These are phyloP conservation scores for Pythium guiyangense DNA, from an alignment of 352 stramenopile species.

Conservation along the genomic window DNA sequence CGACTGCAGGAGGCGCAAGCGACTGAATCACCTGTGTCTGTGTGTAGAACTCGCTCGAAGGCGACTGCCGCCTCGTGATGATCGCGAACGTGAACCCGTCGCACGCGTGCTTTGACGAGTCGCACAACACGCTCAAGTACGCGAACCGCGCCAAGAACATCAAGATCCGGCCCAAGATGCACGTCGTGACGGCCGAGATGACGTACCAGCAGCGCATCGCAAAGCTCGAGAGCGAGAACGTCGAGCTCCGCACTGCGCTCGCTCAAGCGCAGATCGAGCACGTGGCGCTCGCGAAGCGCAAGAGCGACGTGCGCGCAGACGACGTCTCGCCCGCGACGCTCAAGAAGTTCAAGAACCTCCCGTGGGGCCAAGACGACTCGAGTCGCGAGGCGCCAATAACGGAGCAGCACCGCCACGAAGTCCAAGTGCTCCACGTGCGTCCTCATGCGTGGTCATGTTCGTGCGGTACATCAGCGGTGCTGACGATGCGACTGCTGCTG, in stretches of 20 bases:
- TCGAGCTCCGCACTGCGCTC: conserved; percentile 32
- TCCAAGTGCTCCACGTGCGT: conserved; percentile 10
- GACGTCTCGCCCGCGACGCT: conserved; percentile 30
- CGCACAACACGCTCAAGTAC: conserved; percentile 88
- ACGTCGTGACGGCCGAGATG: conserved; percentile 78
- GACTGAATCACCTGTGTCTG: not conserved
- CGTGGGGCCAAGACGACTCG: conserved; percentile 10
- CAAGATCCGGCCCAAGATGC: conserved; percentile 81
- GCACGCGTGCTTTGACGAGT: conserved; percentile 81
- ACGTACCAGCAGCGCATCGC: conserved; percentile 55
- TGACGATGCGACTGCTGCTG: not conserved
- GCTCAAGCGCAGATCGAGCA: conserved; percentile 24
- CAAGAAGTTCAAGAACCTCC: conserved; percentile 40
- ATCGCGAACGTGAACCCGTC: conserved; percentile 86
- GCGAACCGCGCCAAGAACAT: conserved; percentile 90
- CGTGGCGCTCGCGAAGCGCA: conserved; percentile 22
- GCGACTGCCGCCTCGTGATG: conserved; percentile 89
- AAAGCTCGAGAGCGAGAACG: conserved; percentile 51
- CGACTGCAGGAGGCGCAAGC: not conserved
- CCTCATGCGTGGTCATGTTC: too few relatives aligned
- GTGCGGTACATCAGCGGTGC: too few relatives aligned
- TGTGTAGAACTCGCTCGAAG: conserved; percentile 78
- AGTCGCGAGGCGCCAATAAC: not conserved
- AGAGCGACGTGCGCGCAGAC: conserved; percentile 24
- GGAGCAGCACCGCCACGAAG: conserved; percentile 5